A percentile compares a stretch with the other conserved stretches of the same genome.
Evolutionary conservation across 768 basidiomycete genomes (phyloP).

Genomic region (Lanmaoa rubissima): DNA sequence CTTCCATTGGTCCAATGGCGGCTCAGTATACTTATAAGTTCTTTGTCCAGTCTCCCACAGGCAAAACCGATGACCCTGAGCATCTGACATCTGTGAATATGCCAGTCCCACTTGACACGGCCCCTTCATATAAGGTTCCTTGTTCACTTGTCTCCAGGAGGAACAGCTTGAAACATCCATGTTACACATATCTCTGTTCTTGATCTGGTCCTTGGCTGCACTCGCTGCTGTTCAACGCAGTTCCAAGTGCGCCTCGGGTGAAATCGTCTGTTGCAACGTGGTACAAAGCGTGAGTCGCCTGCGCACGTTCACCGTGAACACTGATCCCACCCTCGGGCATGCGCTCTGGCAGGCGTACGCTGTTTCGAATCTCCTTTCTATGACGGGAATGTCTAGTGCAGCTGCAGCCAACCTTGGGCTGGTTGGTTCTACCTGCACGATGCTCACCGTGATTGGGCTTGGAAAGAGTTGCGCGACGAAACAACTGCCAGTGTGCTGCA

Average conservation of each 20-base stretch:
- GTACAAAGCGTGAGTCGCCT: constrained; percentile 10
- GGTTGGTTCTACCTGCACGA: constrained; percentile 9
- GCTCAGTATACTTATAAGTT: not conserved
- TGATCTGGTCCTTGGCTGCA: constrained; percentile 1
- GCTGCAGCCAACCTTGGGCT: constrained; percentile 13
- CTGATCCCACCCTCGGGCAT: not conserved
- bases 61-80: no score
- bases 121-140: not conserved
- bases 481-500: constrained; percentile 14
- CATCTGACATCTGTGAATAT: not conserved
- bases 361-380: not conserved
- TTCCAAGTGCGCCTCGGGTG: constrained; percentile 5
- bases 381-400: constrained; percentile 8
- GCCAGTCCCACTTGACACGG: not conserved
- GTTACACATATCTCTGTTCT: constrained; percentile 2
- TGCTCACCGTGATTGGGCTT: constrained; percentile 12
- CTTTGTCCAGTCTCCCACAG: not conserved
- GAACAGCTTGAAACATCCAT: constrained; percentile 1
- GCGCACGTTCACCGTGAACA: not conserved
- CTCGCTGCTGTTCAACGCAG: constrained; percentile 6
- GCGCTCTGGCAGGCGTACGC: constrained; percentile 1
- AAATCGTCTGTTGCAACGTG: constrained; percentile 11
- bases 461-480: constrained; percentile 10
- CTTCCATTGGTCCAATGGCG: not conserved
- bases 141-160: not conserved